Evolutionary conservation across 805 yeast species (phyloP).

Genomic region (Nakazawaea ernobii): DNA sequence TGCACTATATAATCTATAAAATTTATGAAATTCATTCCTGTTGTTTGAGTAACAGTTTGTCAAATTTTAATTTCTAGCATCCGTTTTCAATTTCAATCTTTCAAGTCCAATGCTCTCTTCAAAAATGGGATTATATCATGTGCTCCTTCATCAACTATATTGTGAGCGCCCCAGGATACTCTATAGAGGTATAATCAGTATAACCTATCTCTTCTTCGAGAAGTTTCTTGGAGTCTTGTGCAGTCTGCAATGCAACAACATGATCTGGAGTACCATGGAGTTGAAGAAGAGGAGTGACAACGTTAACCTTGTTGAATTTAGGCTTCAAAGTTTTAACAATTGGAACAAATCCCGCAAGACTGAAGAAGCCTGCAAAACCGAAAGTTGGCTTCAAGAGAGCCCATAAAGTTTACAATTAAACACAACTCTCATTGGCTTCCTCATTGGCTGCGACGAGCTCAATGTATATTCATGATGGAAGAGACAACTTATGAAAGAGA

Average conservation of each 20-base stretch:
- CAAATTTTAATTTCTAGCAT: too few species aligned
- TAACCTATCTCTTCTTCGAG: constrained; percentile 42
- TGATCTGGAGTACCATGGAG: constrained; percentile 86
- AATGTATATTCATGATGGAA: too few species aligned
- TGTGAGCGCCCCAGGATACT: constrained; percentile 61
- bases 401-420: too few species aligned
- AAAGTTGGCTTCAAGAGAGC: too few species aligned
- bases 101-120: constrained; percentile 20
- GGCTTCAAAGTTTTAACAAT: constrained; percentile 22
- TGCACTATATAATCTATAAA: too few species aligned
- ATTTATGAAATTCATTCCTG: too few species aligned
- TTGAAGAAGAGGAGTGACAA: constrained; percentile 71
- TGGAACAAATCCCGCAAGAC: constrained; percentile 71
- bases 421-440: too few species aligned
- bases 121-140: constrained; percentile 45
- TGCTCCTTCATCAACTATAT: constrained; percentile 63
- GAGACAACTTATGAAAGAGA: too few species aligned
- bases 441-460: too few species aligned
- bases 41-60: too few species aligned
- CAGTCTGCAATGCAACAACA: constrained; percentile 41
- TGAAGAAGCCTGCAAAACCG: constrained; percentile 70
- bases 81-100: neutral
- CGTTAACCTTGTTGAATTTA: constrained; percentile 33
- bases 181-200: constrained; percentile 39
- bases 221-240: constrained; percentile 35